Evolutionary conservation across 2,329 filamentous ascomycete genomes (phyloP).

Genomic region (Ophiostoma quercus): DNA sequence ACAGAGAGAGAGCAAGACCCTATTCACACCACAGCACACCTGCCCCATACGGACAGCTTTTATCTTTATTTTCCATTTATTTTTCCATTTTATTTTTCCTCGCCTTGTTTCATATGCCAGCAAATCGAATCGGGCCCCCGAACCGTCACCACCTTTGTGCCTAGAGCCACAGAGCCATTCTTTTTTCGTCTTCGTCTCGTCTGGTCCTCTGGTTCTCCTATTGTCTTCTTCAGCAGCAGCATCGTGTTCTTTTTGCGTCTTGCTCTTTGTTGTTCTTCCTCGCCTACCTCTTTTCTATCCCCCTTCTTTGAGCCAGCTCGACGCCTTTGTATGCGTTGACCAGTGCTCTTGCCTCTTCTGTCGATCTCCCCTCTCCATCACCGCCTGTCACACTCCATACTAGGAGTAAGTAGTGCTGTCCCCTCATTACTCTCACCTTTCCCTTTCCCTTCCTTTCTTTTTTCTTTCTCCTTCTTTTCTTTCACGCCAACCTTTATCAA

Average conservation of each 20-base stretch:
- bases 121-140: slow-evolving; percentile 24
- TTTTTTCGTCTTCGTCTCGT: background rate
- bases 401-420: background rate
- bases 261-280: slow-evolving; percentile 16
- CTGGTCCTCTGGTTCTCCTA: slow-evolving; percentile 14
- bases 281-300: slow-evolving; percentile 14
- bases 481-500: background rate
- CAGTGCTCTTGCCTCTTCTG: slow-evolving; percentile 12
- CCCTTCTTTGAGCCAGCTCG: background rate
- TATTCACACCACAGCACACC: background rate
- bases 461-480: background rate
- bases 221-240: slow-evolving; percentile 24
- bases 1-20: no score
- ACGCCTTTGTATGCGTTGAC: slow-evolving; percentile 9
- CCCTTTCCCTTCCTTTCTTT: background rate
- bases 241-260: slow-evolving; percentile 15
- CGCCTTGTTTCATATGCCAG: slow-evolving; percentile 37
- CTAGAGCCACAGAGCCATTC: slow-evolving; percentile 12
- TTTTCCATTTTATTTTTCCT: slow-evolving; percentile 24
- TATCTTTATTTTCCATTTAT: slow-evolving; percentile 12
- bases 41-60: slow-evolving; percentile 13
- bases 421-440: background rate
- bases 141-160: slow-evolving; percentile 18
- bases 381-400: background rate
- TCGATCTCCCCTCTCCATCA: slow-evolving; percentile 9